phyloP scores from a whole-genome alignment of 108 stramenopile species.

The Cyclotella distinguenda region DNA sequence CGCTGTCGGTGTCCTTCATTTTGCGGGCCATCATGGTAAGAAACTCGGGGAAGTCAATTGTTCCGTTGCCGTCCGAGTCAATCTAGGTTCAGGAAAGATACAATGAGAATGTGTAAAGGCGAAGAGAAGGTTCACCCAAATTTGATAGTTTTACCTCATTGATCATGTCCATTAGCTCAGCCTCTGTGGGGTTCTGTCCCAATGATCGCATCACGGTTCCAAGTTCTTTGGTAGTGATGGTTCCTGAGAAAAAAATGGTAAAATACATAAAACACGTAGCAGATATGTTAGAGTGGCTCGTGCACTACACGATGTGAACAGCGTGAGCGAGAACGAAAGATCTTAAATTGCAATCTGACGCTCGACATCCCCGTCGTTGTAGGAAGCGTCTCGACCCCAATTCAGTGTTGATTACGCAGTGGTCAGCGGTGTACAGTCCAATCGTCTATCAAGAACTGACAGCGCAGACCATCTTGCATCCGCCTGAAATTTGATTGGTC shows the following conservation, averaged over 20 bases:
- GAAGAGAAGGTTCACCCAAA: neutral
- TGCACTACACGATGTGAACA: no score
- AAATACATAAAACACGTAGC: no score
- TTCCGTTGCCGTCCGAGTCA: slow-evolving; percentile 99
- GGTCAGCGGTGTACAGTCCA: no score
- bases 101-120: neutral
- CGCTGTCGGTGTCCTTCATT: slow-evolving; percentile 99
- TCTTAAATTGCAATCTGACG: no score
- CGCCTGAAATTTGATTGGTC: no score
- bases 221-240: slow-evolving; percentile 99
- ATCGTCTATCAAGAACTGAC: no score
- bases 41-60: slow-evolving; percentile 99
- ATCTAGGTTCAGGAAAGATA: slow-evolving; percentile 42
- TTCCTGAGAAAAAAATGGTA: slow-evolving; percentile 59
- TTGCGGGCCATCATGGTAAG: slow-evolving; percentile 99
- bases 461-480: neutral
- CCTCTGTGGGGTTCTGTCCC: slow-evolving; percentile 99
- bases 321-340: no score
- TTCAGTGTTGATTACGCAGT: no score
- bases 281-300: no score
- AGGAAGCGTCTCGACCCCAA: no score
- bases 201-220: slow-evolving; percentile 99
- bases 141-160: slow-evolving; percentile 84
- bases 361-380: no score
- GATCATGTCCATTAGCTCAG: slow-evolving; percentile 99